These are phyloP conservation scores for Sporothrix curviconia DNA, from an alignment of 2,329 filamentous ascomycete species.

Conservation along the genomic window DNA sequence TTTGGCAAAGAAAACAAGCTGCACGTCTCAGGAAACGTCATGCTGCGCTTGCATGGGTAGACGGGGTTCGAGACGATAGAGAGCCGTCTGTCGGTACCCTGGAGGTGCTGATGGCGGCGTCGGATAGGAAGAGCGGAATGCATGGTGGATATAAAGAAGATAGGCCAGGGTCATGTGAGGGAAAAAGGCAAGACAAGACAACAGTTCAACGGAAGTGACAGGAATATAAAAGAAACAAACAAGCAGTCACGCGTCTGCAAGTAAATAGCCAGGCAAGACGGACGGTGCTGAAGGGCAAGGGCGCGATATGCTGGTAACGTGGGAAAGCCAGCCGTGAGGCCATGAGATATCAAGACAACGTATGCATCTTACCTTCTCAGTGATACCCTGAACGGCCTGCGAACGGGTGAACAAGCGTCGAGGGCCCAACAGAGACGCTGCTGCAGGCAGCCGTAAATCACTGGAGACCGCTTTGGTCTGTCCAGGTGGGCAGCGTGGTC, in stretches of 20 bases:
- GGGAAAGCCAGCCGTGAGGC: not conserved
- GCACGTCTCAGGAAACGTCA: constrained; percentile 11
- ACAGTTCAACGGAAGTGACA: not conserved
- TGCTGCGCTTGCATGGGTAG: too few species aligned
- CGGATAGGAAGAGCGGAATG: too few species aligned
- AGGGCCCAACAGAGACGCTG: not conserved
- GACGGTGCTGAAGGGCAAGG: too few species aligned
- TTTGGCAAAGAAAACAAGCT: constrained; percentile 12
- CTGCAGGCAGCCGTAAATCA: constrained; percentile 12
- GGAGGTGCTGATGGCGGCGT: not conserved
- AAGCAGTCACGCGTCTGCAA: too few species aligned
- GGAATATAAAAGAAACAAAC: not conserved
- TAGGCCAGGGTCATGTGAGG: not conserved
- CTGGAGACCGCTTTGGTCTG: not conserved
- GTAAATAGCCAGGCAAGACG: too few species aligned
- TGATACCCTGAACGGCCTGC: not conserved
- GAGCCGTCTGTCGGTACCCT: not conserved
- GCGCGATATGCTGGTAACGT: not conserved
- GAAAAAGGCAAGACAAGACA: not conserved
- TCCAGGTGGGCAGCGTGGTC: not conserved
- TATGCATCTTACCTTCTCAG: not conserved
- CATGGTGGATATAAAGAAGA: not conserved
- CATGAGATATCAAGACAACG: not conserved
- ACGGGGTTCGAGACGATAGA: not conserved
- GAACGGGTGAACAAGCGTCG: not conserved